Conservation (phyloP, 257 asterid species). For the Nicotiana tomentosiformis region DNA sequence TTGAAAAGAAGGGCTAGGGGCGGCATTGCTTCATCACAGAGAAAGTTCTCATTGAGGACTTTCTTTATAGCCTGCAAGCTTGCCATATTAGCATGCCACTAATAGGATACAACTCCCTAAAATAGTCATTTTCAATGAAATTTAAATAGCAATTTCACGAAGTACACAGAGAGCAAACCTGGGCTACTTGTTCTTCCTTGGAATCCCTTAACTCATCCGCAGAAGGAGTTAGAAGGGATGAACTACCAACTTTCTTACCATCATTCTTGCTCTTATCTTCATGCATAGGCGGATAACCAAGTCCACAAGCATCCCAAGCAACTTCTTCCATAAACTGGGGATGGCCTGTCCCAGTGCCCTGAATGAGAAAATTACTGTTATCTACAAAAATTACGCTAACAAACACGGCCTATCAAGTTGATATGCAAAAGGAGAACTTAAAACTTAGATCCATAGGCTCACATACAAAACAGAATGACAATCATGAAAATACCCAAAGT, state of each 20-base stretch:
- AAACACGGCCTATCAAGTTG: not conserved
- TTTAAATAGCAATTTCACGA: not conserved
- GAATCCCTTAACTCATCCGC: constrained; percentile 33
- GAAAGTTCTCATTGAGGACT: constrained; percentile 73
- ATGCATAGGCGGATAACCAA: constrained; percentile 19
- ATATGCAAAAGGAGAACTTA: not conserved
- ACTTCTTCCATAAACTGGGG: constrained; percentile 23
- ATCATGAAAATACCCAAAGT: not conserved
- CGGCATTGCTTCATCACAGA: constrained; percentile 42
- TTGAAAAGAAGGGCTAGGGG: constrained; percentile 64
- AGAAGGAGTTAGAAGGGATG: constrained; percentile 24
- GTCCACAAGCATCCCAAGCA: constrained; percentile 18
- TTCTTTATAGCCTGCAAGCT: constrained; percentile 64
- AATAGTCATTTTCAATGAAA: not conserved
- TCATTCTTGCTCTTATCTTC: constrained; percentile 16
- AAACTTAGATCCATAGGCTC: not conserved
- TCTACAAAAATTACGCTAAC: not conserved
- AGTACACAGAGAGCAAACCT: constrained; percentile 36
- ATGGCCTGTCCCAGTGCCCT: constrained; percentile 36
- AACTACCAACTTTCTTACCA: constrained; percentile 37
- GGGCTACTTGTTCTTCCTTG: constrained; percentile 43
- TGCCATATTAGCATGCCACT: not conserved
- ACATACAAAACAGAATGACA: not conserved
- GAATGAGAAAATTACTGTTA: constrained; percentile 5
- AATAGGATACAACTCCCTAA: not conserved